Percentiles rank a stretch among this genome's conserved stretches.
Conservation (phyloP, 139 green algal species). For the Picochlorum sp. region DNA sequence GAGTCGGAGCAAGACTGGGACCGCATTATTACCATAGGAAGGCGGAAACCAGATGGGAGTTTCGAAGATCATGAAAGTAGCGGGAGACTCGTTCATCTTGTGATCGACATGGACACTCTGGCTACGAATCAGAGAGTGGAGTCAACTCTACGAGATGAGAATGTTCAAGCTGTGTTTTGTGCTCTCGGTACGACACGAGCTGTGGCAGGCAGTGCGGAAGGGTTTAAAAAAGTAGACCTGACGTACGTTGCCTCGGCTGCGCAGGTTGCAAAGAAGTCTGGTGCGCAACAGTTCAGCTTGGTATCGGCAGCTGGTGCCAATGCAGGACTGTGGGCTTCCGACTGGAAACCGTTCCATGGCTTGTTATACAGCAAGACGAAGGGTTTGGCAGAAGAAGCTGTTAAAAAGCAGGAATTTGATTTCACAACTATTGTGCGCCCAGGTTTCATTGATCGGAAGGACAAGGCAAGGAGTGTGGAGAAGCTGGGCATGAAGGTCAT, state of each 20-base stretch:
- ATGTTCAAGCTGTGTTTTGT: slow-evolving; percentile 34
- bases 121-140: slow-evolving; percentile 5
- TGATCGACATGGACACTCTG: neutral
- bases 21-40: neutral
- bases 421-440: slow-evolving; percentile 9
- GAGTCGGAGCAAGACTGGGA: neutral
- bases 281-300: slow-evolving; percentile 20
- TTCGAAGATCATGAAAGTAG: no score
- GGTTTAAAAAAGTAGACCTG: slow-evolving; percentile 45
- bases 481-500: neutral
- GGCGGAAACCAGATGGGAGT: no score
- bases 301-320: slow-evolving; percentile 17
- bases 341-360: slow-evolving; percentile 18
- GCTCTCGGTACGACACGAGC: slow-evolving; percentile 44
- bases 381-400: slow-evolving; percentile 8
- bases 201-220: slow-evolving; percentile 39
- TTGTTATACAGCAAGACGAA: slow-evolving; percentile 22
- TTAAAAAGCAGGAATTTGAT: slow-evolving; percentile 5
- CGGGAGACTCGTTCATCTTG: no score
- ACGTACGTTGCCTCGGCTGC: slow-evolving; percentile 37
- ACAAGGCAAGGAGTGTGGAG: slow-evolving; percentile 1
- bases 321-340: neutral
- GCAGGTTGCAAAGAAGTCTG: slow-evolving; percentile 25
- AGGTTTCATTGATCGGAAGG: slow-evolving; percentile 14
- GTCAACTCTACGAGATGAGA: slow-evolving; percentile 26